phyloP scores from a whole-genome alignment of 176 grass and related monocot genomes.

The Cenchrus fungigraminus region DNA sequence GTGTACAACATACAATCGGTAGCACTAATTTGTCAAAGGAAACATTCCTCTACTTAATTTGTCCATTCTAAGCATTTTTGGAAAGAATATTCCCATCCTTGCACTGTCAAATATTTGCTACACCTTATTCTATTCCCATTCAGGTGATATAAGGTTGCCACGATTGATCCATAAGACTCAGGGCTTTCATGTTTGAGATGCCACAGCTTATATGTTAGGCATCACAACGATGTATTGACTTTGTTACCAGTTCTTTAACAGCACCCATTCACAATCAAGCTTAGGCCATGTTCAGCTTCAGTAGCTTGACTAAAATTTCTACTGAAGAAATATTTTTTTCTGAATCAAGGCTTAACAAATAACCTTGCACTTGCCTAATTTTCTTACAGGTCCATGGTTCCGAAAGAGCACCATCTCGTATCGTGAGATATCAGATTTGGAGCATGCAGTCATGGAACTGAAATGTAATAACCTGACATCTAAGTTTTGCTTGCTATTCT shows the following conservation, averaged over 20 bases:
- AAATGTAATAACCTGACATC: constrained; percentile 55
- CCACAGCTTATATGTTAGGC: background rate
- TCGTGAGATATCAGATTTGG: constrained; percentile 74
- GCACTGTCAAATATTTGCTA: background rate
- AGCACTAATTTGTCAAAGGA: background rate
- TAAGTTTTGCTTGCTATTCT: constrained; percentile 26
- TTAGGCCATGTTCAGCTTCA: constrained; percentile 13
- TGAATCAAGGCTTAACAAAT: constrained; percentile 15
- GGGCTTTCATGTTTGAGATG: background rate
- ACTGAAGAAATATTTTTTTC: constrained; percentile 28
- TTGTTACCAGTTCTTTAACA: background rate
- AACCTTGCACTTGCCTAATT: constrained; percentile 26
- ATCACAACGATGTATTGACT: background rate
- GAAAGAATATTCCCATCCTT: background rate
- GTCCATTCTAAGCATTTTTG: background rate
- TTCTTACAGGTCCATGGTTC: constrained; percentile 87
- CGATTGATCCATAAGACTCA: background rate
- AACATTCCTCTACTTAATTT: background rate
- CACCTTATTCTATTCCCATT: background rate
- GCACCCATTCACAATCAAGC: background rate
- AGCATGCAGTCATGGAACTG: constrained; percentile 69
- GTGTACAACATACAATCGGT: background rate
- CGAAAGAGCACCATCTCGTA: constrained; percentile 68
- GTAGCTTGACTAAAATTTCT: constrained; percentile 16
- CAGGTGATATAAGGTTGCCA: background rate